These are phyloP conservation scores for Globisporangium alternatum DNA, from an alignment of 352 stramenopile genomes.

Conservation along the genomic window DNA sequence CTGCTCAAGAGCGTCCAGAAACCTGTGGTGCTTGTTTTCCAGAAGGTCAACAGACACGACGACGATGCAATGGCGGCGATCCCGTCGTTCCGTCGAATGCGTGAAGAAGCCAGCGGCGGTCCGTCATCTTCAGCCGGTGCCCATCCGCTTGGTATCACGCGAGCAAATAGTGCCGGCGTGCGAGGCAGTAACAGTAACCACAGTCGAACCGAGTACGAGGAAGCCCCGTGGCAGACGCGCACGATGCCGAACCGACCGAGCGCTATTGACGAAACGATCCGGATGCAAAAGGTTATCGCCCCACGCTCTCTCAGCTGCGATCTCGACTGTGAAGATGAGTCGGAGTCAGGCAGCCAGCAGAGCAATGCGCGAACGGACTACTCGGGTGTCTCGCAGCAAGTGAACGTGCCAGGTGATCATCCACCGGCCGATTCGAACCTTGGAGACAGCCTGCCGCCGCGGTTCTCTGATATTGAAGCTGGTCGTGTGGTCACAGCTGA, in stretches of 20 bases:
- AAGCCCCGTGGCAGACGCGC: slow-evolving; percentile 18
- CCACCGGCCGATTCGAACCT: not conserved
- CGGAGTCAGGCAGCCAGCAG: slow-evolving; percentile 16
- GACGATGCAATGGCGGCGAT: slow-evolving; percentile 23
- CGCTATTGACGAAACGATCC: slow-evolving; percentile 10
- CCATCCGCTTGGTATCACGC: slow-evolving; percentile 21
- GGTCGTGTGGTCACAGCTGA: slow-evolving; percentile 25
- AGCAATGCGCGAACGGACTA: slow-evolving; percentile 12
- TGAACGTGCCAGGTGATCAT: not conserved
- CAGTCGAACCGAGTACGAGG: not conserved
- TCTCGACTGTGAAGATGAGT: slow-evolving; percentile 14
- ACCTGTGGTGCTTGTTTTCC: slow-evolving; percentile 76
- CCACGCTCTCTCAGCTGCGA: slow-evolving; percentile 26
- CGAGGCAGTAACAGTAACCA: not conserved
- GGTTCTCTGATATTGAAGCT: slow-evolving; percentile 43
- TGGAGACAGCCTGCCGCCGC: slow-evolving; percentile 17
- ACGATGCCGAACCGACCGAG: slow-evolving; percentile 13
- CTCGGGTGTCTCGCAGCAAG: not conserved
- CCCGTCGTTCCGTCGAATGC: slow-evolving; percentile 59
- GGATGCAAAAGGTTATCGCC: slow-evolving; percentile 17
- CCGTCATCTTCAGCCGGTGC: slow-evolving; percentile 19
- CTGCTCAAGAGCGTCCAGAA: slow-evolving; percentile 77
- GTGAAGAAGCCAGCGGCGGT: slow-evolving; percentile 30
- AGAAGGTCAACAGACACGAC: slow-evolving; percentile 26
- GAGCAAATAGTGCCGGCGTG: slow-evolving; percentile 25